Conservation (phyloP, 1,139 yeast genomes). For the Saccharomyces hybrid region DNA sequence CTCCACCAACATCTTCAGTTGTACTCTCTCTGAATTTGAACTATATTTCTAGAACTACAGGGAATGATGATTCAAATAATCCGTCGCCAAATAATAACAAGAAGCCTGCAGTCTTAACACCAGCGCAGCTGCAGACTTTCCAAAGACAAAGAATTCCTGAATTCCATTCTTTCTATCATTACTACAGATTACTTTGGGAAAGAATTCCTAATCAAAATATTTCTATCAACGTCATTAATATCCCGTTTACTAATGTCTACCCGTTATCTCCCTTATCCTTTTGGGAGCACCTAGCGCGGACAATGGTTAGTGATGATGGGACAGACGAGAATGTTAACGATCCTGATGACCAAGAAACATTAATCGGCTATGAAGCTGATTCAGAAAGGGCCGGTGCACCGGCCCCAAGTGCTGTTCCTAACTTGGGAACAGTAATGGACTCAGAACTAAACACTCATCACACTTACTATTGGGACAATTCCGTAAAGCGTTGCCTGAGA, state of each 20-base stretch:
- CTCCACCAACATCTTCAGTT: conserved; percentile 30
- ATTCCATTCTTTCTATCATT: conserved; percentile 29
- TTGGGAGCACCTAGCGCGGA: conserved; percentile 19
- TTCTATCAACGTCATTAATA: conserved; percentile 27
- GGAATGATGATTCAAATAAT: conserved; percentile 6
- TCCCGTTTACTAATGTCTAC: conserved; percentile 30
- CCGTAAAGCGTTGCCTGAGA: conserved; percentile 15
- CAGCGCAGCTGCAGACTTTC: conserved; percentile 23
- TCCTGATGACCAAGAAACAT: conserved; percentile 23
- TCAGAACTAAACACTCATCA: conserved; percentile 1
- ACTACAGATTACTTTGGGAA: conserved; percentile 27
- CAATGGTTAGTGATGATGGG: conserved; percentile 3
- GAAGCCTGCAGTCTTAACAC: conserved; percentile 23
- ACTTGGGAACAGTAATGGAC: neutral
- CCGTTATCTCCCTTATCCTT: conserved; percentile 25
- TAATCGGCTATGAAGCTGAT: conserved; percentile 11
- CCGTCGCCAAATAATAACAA: conserved; percentile 10
- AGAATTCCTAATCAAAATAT: conserved; percentile 26
- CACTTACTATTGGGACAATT: conserved; percentile 22
- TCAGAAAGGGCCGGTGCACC: neutral
- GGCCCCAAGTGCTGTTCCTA: neutral
- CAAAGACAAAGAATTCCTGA: conserved; percentile 19
- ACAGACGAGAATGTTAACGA: conserved; percentile 1
- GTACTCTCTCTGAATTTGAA: conserved; percentile 23
- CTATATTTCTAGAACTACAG: conserved; percentile 18